Conservation (phyloP, 345 rosid genomes). For the Pelargonium nanum region DNA sequence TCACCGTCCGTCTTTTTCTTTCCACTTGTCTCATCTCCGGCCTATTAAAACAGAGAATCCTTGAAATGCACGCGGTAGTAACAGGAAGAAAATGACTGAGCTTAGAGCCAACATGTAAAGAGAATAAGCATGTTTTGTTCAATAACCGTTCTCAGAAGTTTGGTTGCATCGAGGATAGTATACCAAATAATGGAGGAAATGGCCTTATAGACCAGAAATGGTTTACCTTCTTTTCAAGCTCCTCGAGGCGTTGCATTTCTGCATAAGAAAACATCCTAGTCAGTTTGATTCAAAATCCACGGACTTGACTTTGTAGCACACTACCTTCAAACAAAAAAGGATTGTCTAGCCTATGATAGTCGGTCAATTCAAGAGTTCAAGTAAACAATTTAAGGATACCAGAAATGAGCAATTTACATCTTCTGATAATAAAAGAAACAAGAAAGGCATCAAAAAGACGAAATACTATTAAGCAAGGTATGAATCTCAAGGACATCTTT, state of each 20-base stretch:
- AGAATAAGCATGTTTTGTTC: background rate
- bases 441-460: background rate
- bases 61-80: background rate
- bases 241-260: slow-evolving; percentile 30
- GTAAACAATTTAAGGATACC: background rate
- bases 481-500: no score
- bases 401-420: background rate
- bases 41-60: slow-evolving; percentile 11
- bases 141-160: background rate
- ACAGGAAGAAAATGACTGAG: background rate
- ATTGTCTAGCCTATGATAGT: background rate
- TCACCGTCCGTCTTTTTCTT: slow-evolving; percentile 33
- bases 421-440: background rate
- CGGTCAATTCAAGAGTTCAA: background rate
- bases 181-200: slow-evolving; percentile 1
- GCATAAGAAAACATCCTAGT: slow-evolving; percentile 12
- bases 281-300: slow-evolving; percentile 3
- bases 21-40: slow-evolving; percentile 27
- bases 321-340: background rate
- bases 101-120: background rate
- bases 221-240: slow-evolving; percentile 36
- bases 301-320: background rate
- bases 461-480: no score
- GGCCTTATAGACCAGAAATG: background rate
- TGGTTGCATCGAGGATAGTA: background rate